Evolutionary conservation across 768 basidiomycete genomes (phyloP).

Genomic region (Pluteus cervinus): DNA sequence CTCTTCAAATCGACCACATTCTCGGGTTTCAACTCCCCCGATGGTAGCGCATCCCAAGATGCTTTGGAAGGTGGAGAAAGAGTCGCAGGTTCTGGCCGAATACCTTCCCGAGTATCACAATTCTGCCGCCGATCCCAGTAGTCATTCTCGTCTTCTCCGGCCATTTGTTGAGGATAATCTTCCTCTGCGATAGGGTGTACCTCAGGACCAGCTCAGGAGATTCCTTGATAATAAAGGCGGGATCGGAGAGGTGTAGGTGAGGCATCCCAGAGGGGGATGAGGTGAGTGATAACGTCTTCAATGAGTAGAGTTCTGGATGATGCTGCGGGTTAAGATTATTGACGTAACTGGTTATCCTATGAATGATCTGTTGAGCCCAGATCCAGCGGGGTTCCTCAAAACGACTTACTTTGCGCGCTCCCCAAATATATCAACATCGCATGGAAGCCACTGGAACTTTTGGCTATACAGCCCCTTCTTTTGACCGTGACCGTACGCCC

Average conservation of each 20-base stretch:
- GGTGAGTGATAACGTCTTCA: conserved; percentile 15
- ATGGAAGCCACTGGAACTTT: conserved; percentile 10
- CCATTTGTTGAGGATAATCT: conserved; percentile 3
- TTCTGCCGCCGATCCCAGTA: conserved; percentile 5
- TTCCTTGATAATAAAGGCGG: conserved; percentile 4
- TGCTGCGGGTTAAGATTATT: conserved; percentile 27
- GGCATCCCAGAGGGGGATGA: conserved; percentile 21
- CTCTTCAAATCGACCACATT: conserved; percentile 9
- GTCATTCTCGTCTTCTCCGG: conserved; percentile 9
- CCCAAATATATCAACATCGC: conserved; percentile 7
- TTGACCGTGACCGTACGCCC: conserved; percentile 8
- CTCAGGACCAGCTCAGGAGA: conserved; percentile 11
- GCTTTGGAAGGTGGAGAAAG: conserved; percentile 13
- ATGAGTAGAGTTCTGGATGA: conserved; percentile 16
- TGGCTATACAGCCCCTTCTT: too few species aligned
- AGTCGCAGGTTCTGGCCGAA: conserved; percentile 10
- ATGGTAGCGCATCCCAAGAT: too few species aligned
- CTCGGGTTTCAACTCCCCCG: too few species aligned
- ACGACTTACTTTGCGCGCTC: conserved; percentile 4
- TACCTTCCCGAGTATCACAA: conserved; percentile 4
- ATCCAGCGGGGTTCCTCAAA: too few species aligned
- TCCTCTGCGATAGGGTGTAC: conserved; percentile 9
- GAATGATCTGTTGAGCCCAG: too few species aligned
- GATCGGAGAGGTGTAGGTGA: conserved; percentile 13
- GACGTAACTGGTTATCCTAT: conserved; percentile 24